A percentile compares a stretch with the other conserved stretches of the same genome.
Evolutionary conservation across 306 rosid species (phyloP).

Genomic region (Sphenostylis stenocarpa): DNA sequence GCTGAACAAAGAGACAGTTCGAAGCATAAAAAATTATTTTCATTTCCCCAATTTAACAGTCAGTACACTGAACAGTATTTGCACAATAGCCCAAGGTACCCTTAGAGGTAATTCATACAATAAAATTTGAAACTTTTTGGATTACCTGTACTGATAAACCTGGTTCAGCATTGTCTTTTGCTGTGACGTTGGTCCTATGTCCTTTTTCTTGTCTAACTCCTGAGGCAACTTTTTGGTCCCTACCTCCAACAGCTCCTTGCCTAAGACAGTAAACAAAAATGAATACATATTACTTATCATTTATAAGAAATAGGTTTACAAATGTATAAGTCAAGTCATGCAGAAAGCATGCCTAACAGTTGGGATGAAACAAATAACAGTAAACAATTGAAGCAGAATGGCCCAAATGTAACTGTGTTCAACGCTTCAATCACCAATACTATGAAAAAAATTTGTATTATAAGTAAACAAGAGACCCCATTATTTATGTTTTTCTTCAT

Average conservation of each 20-base stretch:
- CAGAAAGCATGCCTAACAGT: slow-evolving; percentile 21
- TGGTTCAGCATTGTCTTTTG: slow-evolving; percentile 40
- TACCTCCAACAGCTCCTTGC: slow-evolving; percentile 59
- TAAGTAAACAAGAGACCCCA: neutral
- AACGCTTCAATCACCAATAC: slow-evolving; percentile 9
- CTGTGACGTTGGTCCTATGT: slow-evolving; percentile 31
- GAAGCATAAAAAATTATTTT: neutral
- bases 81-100: neutral
- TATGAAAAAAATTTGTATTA: neutral
- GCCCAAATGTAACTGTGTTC: neutral
- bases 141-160: slow-evolving; percentile 55
- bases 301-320: slow-evolving; percentile 11
- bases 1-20: neutral
- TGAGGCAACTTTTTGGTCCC: slow-evolving; percentile 44
- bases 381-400: neutral
- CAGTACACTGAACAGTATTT: neutral
- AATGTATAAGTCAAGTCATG: slow-evolving; percentile 15
- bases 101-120: neutral
- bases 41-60: neutral
- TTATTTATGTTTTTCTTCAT: slow-evolving; percentile 1
- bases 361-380: neutral
- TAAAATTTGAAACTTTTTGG: neutral
- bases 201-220: slow-evolving; percentile 59
- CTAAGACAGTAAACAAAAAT: slow-evolving; percentile 38
- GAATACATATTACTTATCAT: slow-evolving; percentile 9